Base-by-base conservation (phyloP, 139 green algal genomes). In the Picochlorum sp. region DNA sequence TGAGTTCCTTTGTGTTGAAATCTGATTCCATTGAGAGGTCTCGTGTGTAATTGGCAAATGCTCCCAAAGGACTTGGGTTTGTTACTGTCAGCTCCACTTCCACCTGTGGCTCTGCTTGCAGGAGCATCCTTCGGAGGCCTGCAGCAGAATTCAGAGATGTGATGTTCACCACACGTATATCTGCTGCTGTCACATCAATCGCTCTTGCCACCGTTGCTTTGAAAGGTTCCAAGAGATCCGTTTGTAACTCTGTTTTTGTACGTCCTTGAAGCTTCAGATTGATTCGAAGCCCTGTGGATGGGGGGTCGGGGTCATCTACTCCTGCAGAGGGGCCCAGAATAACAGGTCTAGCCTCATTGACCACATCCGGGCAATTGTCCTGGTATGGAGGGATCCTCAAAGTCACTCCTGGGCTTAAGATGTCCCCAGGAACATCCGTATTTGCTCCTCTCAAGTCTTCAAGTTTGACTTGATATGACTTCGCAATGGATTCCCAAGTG, bases 301-400 rank as follows among this genome's bases (percentile, higher is more conserved):
- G 51, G 23, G 47, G 18, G 18, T 54, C 47, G 6, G n/a, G 47
- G n/a, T 54, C 47, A 3, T 54, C 47, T 0, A 54, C 47, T 26
- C n/a, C 47, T 26, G 47, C 15, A 54, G 47, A 54, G 7, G 47
- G 47, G 15, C 47, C 47, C 6, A 21, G 16, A 21, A 54, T 54
- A 54, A 21, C 16, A 26, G 47, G 47, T 20, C 47, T 54, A 9
- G 47, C 18, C 16, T 54, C 47, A 54, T 54, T 54, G 47, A 54
- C 6, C 16, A 54, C 16, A 21, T 6, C 11, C 10, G 47, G 47
- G n/a, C 47, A 54, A 54, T 20, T 26, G n/a, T 21, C 47, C 6
- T 54, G 8, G 47, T 54, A 54, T 54, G 47, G 47, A 54, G 47
- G 47, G 47, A 54, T 54, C 15, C 47, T 54, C 6, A 54, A 10